A percentile compares a stretch with the other conserved stretches of the same genome.
Evolutionary conservation across 148 eudicot species (phyloP).

Genomic region (Chenopodium album): DNA sequence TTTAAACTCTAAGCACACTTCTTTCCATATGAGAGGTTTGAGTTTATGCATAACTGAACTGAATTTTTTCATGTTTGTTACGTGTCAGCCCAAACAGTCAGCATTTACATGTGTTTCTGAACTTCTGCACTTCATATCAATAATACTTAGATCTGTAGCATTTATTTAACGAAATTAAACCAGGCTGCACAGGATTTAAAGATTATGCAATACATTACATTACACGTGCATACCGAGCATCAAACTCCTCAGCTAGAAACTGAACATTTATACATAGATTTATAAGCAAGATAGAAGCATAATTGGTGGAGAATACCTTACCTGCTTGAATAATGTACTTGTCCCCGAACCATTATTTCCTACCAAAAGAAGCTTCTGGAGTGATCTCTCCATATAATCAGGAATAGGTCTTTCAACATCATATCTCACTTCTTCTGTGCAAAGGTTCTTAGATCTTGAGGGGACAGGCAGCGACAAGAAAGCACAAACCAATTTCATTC

Average conservation of each 20-base stretch:
- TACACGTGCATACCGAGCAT: background rate
- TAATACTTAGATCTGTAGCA: background rate
- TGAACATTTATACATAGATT: background rate
- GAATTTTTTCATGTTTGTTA: background rate
- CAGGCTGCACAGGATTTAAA: background rate
- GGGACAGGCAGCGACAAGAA: conserved; percentile 90
- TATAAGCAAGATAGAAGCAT: conserved; percentile 3
- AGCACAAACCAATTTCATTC: conserved; percentile 91
- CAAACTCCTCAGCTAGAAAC: background rate
- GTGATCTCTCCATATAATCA: conserved; percentile 62
- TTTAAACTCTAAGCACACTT: background rate
- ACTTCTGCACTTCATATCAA: background rate
- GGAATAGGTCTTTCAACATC: conserved; percentile 47
- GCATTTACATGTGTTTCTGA: background rate
- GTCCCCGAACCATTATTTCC: conserved; percentile 90
- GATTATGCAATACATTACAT: background rate
- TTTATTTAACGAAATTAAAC: background rate
- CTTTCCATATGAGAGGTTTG: background rate
- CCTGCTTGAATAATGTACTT: conserved; percentile 97
- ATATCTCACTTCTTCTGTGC: conserved; percentile 60
- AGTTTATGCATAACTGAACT: background rate
- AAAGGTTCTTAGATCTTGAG: conserved; percentile 52
- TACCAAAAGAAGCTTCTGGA: conserved; percentile 79
- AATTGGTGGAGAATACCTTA: conserved; percentile 23
- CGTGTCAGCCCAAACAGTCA: background rate